phyloP scores from a whole-genome alignment of 1,284 basidiomycete species.

The Pseudozyma tsukubaensis region DNA sequence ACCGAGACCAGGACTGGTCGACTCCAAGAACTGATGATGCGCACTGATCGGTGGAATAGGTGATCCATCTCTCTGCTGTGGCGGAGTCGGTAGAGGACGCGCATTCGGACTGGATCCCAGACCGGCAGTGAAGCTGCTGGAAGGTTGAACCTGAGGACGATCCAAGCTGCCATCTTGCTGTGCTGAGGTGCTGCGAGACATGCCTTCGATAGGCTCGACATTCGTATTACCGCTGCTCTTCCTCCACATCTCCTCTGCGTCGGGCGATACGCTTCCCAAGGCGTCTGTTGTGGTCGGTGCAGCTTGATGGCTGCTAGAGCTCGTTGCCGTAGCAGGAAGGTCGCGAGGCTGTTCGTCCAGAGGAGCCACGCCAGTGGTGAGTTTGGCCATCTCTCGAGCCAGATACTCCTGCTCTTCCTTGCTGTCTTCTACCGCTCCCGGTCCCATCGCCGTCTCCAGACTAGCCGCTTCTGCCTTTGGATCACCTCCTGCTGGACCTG shows the following conservation, averaged over 20 bases:
- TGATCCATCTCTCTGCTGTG: conserved; percentile 36
- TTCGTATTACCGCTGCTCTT: not conserved
- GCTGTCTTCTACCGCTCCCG: conserved; percentile 15
- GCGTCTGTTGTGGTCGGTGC: conserved; percentile 1
- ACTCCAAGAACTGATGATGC: conserved; percentile 19
- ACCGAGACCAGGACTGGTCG: conserved; percentile 44
- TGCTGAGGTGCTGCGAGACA: conserved; percentile 30
- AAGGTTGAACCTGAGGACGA: conserved; percentile 16
- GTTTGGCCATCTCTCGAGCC: conserved; percentile 58
- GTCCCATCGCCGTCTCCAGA: conserved; percentile 34
- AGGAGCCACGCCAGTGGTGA: conserved; percentile 28
- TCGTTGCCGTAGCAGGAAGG: not conserved
- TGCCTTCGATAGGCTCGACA: conserved; percentile 3
- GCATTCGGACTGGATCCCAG: conserved; percentile 29
- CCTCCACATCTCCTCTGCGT: conserved; percentile 38
- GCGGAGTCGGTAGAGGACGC: conserved; percentile 47
- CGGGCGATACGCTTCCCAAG: conserved; percentile 22
- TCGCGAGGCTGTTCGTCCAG: conserved; percentile 5
- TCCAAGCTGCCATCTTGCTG: conserved; percentile 12
- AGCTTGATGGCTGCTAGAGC: conserved; percentile 12
- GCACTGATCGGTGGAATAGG: conserved; percentile 40
- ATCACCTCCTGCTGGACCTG: conserved; percentile 56
- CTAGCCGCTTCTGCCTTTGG: conserved; percentile 39
- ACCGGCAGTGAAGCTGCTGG: conserved; percentile 21
- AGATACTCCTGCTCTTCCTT: conserved; percentile 58